Evolutionary conservation across 108 stramenopile genomes (phyloP).

Genomic region (Epipyxis sp.): DNA sequence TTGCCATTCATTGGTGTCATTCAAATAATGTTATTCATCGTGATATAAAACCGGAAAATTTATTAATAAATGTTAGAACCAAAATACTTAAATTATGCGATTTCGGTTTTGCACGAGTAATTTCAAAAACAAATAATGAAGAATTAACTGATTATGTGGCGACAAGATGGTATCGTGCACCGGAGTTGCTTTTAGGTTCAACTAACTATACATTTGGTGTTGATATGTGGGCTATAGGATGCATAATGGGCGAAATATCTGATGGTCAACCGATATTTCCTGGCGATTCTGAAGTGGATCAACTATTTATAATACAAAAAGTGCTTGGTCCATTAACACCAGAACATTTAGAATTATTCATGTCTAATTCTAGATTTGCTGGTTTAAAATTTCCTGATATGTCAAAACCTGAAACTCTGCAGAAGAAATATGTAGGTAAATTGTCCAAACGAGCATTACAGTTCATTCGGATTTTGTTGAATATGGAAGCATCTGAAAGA

Average conservation of each 20-base stretch:
- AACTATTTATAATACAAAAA: slow-evolving; percentile 66
- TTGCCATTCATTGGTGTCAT: slow-evolving; percentile 66
- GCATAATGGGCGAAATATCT: slow-evolving; percentile 68
- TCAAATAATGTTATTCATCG: slow-evolving; percentile 60
- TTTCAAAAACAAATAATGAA: slow-evolving; percentile 38
- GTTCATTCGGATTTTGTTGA: slow-evolving; percentile 48
- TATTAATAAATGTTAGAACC: slow-evolving; percentile 50
- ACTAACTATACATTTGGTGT: slow-evolving; percentile 54
- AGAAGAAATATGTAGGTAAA: slow-evolving; percentile 61
- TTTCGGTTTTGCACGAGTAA: slow-evolving; percentile 61
- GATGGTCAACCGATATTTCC: slow-evolving; percentile 69
- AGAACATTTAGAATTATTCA: slow-evolving; percentile 58
- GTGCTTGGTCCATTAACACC: slow-evolving; percentile 52
- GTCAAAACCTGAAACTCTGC: slow-evolving; percentile 60
- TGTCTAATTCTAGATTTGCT: slow-evolving; percentile 59
- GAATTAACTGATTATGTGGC: slow-evolving; percentile 68
- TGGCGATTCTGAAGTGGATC: slow-evolving; percentile 66
- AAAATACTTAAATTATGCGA: slow-evolving; percentile 66
- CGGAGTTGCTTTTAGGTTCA: slow-evolving; percentile 63
- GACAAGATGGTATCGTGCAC: slow-evolving; percentile 68
- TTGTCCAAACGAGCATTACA: slow-evolving; percentile 53
- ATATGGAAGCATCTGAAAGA: slow-evolving; percentile 47
- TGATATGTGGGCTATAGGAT: slow-evolving; percentile 69
- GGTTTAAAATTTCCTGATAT: slow-evolving; percentile 65
- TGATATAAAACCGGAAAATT: slow-evolving; percentile 69